Evolutionary conservation across 1,139 yeast genomes (phyloP).

Genomic region (Taphrina populina): DNA sequence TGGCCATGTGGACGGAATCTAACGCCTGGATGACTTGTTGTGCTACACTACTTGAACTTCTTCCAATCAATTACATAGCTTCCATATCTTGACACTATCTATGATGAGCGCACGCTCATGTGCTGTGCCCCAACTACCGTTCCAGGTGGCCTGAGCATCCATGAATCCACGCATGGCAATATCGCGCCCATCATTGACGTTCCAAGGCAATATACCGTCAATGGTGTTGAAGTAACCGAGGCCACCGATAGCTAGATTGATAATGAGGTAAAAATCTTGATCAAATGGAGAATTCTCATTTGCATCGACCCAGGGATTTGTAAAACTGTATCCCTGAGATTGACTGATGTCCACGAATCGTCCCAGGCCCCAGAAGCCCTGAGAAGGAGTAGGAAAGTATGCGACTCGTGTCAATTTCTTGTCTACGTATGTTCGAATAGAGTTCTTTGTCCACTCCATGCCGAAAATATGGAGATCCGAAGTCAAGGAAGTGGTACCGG

Average conservation of each 20-base stretch:
- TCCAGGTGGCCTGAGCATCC: conserved; percentile 27
- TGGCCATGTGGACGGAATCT: too few relatives aligned
- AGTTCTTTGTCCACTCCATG: conserved; percentile 38
- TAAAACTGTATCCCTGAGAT: conserved; percentile 7
- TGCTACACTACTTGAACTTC: too few relatives aligned
- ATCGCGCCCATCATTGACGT: conserved; percentile 34
- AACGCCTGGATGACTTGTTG: too few relatives aligned
- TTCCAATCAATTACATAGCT: conserved; percentile 11
- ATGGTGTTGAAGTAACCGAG: conserved; percentile 37
- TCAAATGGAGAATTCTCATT: conserved; percentile 37
- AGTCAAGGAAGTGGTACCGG: conserved; percentile 29
- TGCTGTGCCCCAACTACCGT: conserved; percentile 24
- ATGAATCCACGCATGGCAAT: conserved; percentile 32
- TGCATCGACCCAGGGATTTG: conserved; percentile 36
- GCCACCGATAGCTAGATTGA: conserved; percentile 40
- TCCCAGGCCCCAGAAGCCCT: conserved; percentile 36
- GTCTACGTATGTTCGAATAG: conserved; percentile 37
- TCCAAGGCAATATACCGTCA: conserved; percentile 37
- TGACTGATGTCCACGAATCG: conserved; percentile 31
- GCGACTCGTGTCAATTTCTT: conserved; percentile 37
- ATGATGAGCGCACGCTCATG: conserved; percentile 21
- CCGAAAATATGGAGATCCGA: conserved; percentile 36
- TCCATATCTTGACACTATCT: conserved; percentile 28
- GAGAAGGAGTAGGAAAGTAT: conserved; percentile 28
- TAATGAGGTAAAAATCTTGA: conserved; percentile 37